Conservation (phyloP, 495 filamentous ascomycete genomes). For the Aspergillus ellipticus region DNA sequence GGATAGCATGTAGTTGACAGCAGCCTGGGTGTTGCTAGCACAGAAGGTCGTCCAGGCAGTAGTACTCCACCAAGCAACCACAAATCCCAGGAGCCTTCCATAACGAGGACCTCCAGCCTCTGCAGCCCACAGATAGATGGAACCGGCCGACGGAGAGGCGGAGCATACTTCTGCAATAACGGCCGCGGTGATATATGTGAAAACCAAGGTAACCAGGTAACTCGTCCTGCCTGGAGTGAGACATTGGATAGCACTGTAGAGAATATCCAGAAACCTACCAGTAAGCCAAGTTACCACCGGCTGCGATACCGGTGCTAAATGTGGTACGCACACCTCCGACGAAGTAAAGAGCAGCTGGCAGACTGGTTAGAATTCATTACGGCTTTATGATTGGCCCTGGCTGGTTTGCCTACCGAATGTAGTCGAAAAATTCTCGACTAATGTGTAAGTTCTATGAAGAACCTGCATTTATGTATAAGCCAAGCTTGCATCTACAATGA, state of each 20-base stretch:
- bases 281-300: slow-evolving; percentile 53
- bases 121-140: slow-evolving; percentile 57
- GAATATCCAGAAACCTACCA: slow-evolving; percentile 28
- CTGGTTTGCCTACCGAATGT: slow-evolving; percentile 46
- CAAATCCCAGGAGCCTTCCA: slow-evolving; percentile 51
- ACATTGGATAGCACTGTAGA: background rate
- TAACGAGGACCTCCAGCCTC: slow-evolving; percentile 51
- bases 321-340: slow-evolving; percentile 55
- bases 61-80: slow-evolving; percentile 58
- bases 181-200: slow-evolving; percentile 55
- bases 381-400: background rate
- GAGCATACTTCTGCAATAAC: slow-evolving; percentile 56
- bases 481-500: background rate
- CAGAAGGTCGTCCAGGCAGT: slow-evolving; percentile 58
- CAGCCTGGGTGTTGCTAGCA: slow-evolving; percentile 51
- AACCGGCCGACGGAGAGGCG: slow-evolving; percentile 52
- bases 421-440: slow-evolving; percentile 54
- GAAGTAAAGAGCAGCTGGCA: slow-evolving; percentile 51
- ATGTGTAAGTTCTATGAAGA: slow-evolving; percentile 43
- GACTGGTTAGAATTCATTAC: background rate
- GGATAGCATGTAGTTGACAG: slow-evolving; percentile 53
- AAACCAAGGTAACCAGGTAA: slow-evolving; percentile 52
- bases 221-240: slow-evolving; percentile 39
- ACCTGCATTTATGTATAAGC: slow-evolving; percentile 28
- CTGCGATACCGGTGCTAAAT: slow-evolving; percentile 54